These are phyloP conservation scores for Crithidia sp. DNA, from an alignment of 208 protist species.

Conservation along the genomic window DNA sequence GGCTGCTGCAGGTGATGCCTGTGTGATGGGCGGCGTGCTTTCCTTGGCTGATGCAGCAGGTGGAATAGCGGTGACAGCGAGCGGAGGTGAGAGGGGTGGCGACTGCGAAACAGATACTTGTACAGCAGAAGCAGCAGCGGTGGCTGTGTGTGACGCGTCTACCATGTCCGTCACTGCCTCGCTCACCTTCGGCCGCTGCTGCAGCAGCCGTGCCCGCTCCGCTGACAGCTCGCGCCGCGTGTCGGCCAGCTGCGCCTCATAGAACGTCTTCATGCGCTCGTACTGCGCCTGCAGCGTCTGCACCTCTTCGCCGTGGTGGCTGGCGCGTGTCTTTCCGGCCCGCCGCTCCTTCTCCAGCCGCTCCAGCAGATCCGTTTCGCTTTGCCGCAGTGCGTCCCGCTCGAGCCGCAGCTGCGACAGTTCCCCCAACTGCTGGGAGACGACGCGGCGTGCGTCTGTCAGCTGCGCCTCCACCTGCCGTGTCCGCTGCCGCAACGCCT, in stretches of 20 bases:
- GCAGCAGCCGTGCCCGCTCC: constrained; percentile 36
- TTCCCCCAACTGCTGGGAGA: constrained; percentile 77
- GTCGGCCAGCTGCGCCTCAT: constrained; percentile 81
- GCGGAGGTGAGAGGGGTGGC: no score
- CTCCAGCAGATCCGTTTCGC: constrained; percentile 47
- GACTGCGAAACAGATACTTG: no score
- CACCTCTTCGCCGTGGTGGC: constrained; percentile 60
- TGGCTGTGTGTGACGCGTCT: background rate
- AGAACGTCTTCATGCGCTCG: constrained; percentile 71
- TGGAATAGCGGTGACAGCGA: background rate
- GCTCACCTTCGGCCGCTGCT: constrained; percentile 15
- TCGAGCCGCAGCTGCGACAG: constrained; percentile 52
- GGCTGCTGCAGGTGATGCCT: no score
- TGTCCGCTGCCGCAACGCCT: constrained; percentile 43
- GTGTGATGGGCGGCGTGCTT: no score
- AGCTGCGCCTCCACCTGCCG: constrained; percentile 56
- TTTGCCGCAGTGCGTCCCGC: constrained; percentile 46
- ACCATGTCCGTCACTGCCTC: background rate
- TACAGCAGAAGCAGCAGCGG: no score
- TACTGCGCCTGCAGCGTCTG: constrained; percentile 61
- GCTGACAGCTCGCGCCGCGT: constrained; percentile 66
- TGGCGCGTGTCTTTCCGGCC: constrained; percentile 33
- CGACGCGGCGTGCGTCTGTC: constrained; percentile 58
- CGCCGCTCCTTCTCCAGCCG: constrained; percentile 60
- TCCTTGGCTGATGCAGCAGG: no score